Percentiles rank a stretch among this genome's conserved stretches.
These are phyloP conservation scores for Hanseniaspora meyeri DNA, from an alignment of 805 yeast species.

Conservation along the genomic window DNA sequence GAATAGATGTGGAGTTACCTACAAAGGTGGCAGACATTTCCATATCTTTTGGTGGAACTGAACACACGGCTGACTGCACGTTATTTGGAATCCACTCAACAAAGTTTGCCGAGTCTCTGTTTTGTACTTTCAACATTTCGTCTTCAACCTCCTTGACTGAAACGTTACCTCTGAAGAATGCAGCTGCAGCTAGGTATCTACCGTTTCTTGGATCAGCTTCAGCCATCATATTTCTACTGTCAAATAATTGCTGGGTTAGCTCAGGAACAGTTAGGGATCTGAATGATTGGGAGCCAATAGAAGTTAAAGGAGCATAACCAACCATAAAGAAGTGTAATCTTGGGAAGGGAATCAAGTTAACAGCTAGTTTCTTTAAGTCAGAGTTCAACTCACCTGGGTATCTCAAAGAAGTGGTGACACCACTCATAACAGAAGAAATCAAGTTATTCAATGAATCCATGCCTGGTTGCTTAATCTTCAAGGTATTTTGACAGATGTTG, in stretches of 20 bases:
- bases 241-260: conserved; percentile 87
- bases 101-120: conserved; percentile 67
- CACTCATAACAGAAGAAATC: conserved; percentile 86
- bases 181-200: conserved; percentile 82
- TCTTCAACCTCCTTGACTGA: conserved; percentile 90
- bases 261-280: conserved; percentile 80
- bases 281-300: conserved; percentile 69
- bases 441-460: conserved; percentile 68
- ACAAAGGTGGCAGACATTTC: conserved; percentile 87
- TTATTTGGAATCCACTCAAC: conserved; percentile 96
- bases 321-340: conserved; percentile 92
- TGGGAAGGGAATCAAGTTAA: conserved; percentile 88
- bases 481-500: conserved; percentile 75
- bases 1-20: conserved; percentile 87
- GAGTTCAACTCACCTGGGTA: conserved; percentile 93
- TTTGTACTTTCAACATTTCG: conserved; percentile 75
- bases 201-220: conserved; percentile 87
- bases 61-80: conserved; percentile 86
- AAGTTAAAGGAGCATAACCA: conserved; percentile 84
- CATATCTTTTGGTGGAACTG: conserved; percentile 73
- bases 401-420: conserved; percentile 86
- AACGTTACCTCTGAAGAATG: conserved; percentile 87
- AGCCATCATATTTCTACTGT: conserved; percentile 89
- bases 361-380: conserved; percentile 85
- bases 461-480: conserved; percentile 67